Conservation (phyloP, 1,284 basidiomycete species). For the Sanghuangporus weigelae region DNA sequence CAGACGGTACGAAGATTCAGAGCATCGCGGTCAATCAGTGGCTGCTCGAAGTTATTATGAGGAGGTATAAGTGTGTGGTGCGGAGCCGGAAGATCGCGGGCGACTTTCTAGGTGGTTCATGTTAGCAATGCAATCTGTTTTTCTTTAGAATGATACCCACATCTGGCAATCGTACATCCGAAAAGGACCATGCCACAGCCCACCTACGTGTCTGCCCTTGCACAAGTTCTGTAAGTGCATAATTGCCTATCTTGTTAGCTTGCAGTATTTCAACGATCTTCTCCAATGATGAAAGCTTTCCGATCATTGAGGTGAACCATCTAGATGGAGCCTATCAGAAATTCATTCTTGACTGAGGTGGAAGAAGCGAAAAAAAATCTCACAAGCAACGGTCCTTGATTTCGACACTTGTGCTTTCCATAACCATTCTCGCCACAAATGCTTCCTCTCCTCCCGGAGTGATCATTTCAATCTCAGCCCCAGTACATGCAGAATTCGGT, state of each 20-base stretch:
- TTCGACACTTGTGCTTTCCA: slow-evolving; percentile 50
- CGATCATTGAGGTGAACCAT: slow-evolving; percentile 92
- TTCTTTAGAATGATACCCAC: slow-evolving; percentile 40
- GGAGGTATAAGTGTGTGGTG: slow-evolving; percentile 48
- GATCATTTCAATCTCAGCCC: slow-evolving; percentile 81
- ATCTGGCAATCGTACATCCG: slow-evolving; percentile 61
- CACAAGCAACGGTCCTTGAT: slow-evolving; percentile 48
- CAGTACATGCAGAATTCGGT: slow-evolving; percentile 76
- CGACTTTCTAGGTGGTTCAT: slow-evolving; percentile 35
- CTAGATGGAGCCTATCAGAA: slow-evolving; percentile 32
- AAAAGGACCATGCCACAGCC: slow-evolving; percentile 85
- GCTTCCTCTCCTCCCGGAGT: slow-evolving; percentile 77
- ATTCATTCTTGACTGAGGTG: not conserved
- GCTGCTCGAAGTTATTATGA: slow-evolving; percentile 47
- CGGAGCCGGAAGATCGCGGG: slow-evolving; percentile 41
- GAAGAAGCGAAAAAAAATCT: slow-evolving; percentile 14
- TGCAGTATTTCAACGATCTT: slow-evolving; percentile 57
- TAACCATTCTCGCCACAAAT: slow-evolving; percentile 77
- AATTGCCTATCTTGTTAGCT: slow-evolving; percentile 70
- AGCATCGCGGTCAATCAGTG: slow-evolving; percentile 25
- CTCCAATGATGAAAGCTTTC: slow-evolving; percentile 73
- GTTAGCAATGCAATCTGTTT: not conserved
- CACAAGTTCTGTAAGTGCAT: slow-evolving; percentile 75
- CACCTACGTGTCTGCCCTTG: slow-evolving; percentile 87
- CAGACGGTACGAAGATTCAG: slow-evolving; percentile 12